Evolutionary conservation across 2,329 filamentous ascomycete species (phyloP), one percentile per base, ranked within the genome.

Genomic region (Chalaropsis thielavioides): DNA sequence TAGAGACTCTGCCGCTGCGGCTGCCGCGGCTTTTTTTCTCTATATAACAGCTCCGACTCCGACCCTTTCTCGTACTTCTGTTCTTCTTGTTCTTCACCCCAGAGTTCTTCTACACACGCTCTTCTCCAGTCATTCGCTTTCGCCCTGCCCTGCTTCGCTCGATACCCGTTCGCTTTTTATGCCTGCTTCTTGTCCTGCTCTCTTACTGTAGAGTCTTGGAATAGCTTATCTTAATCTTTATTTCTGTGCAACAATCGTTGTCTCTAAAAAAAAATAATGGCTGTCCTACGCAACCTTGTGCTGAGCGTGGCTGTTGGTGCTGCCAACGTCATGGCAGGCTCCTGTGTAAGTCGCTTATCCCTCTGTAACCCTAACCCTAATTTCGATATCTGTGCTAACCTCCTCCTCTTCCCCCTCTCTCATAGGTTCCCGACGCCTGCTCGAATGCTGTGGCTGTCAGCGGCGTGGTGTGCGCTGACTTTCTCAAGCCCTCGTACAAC

Each of bases 391-490:
- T 40, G 11, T 41, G 22, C 19, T 27, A 35, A 54, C 38, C 17
- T 10, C 27, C n/a, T 1, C 24, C 2, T 43, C 22, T n/a, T n/a
- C n/a, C n/a, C n/a, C n/a, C n/a, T n/a, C n/a, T n/a, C n/a, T n/a
- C n/a, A n/a, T 40, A 65, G 64, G 31, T 56, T 5, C 43, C 49
- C 24, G 61, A 65, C 35, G 19, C 64, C 58, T 65, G 64, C 64
- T 62, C 61, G 46, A 31, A 70, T 41, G 68, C 68, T 7, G 67
- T 70, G 43, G 72, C 71, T 7, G 75, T 74, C 69, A 75, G 74
- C 68, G 63, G 71, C 17, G 69, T 69, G 67, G 71, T 76, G 59
- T 63, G 70, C 19, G 69, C 68, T 35, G 71, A 69, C 64, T 73
- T 62, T 44, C 64, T 65, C n/a, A 40, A 38, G 41, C 27, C 59